Percentiles rank a stretch among this genome's conserved stretches.
phyloP scores from a whole-genome alignment of 768 basidiomycete species.

The Psilocybe cubensis region DNA sequence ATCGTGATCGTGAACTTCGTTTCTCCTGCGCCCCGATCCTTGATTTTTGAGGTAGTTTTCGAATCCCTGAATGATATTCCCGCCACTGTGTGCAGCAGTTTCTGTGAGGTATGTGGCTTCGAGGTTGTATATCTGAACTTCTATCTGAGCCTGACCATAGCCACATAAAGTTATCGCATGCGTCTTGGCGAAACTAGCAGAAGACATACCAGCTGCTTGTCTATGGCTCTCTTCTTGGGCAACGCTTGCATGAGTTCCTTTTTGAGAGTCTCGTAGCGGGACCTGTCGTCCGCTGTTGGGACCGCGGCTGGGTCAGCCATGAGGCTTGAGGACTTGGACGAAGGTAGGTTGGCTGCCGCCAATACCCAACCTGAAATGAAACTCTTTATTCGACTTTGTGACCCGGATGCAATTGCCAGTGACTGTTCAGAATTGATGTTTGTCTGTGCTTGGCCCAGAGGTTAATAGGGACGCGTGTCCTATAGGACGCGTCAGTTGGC shows the following conservation, averaged over 20 bases:
- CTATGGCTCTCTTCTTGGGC: slow-evolving; percentile 72
- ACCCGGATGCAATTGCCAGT: not conserved
- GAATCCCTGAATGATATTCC: slow-evolving; percentile 88
- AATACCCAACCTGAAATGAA: not conserved
- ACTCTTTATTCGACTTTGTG: no score
- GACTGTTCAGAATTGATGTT: not conserved
- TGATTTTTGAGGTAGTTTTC: slow-evolving; percentile 86
- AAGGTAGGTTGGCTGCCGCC: not conserved
- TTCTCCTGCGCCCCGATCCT: slow-evolving; percentile 64
- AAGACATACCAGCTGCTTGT: slow-evolving; percentile 74
- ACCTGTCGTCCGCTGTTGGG: slow-evolving; percentile 67
- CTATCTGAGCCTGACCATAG: slow-evolving; percentile 70
- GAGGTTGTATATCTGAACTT: slow-evolving; percentile 77
- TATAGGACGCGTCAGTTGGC: slow-evolving; percentile 31
- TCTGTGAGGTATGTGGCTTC: slow-evolving; percentile 80
- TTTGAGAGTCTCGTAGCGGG: slow-evolving; percentile 71
- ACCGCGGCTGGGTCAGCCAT: slow-evolving; percentile 44
- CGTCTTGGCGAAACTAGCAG: not conserved
- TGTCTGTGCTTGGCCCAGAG: slow-evolving; percentile 32
- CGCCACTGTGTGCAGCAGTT: slow-evolving; percentile 75
- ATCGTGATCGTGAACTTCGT: slow-evolving; percentile 78
- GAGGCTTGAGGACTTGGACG: not conserved
- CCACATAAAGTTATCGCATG: not conserved
- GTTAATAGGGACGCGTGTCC: slow-evolving; percentile 41
- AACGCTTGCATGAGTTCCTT: slow-evolving; percentile 77